Base-by-base conservation (phyloP, 345 rosid species). In the Gossypium sturtianum region DNA sequence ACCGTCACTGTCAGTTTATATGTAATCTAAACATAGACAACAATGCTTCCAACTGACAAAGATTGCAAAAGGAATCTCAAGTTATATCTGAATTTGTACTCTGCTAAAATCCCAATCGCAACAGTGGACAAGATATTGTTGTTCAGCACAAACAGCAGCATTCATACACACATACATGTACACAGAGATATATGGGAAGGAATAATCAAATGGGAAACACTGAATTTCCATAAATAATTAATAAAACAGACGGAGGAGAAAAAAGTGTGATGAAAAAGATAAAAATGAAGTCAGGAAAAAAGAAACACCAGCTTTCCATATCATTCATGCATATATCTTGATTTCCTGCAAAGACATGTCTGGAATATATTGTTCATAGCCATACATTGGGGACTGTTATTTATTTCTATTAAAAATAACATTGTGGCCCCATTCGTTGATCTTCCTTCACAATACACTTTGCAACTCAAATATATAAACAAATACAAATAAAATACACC, bases 281-380 rank as follows among this genome's bases (percentile, higher is more conserved):
- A 12, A 22, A 16, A 7, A 12, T 52, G 0, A 34, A 58, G 19
- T 3, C 16, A 48, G 58, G 57, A 67, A 29, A 29, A 20, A 74
- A 56, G 75, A 78, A 70, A 67, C 58, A 61, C 20, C 56, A 57
- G 29, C 61, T 57, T 77, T 64, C 63, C 81, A 77, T 20, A 67
- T 80, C 51, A 75, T 62, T 65, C 77, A 65, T 77, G 47, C 69
- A 78, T 66, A 57, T 67, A 44, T 67, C 53, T 79, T 73, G 75
- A 69, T 23, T 59, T 62, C 47, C 66, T 72, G 69, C 79, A 73
- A 44, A 74, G 66, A 73, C 81, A 54, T 79, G 87, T 77, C 83
- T 74, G 84, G 86, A 82, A 80, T 84, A 86, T 82, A 82, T 79
- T 71, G 76, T 79, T 79, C 82, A 64, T 67, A 77, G 82, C 43